These are phyloP conservation scores for Dillenia turbinata DNA, from an alignment of 164 flowering plant species.

Conservation along the genomic window DNA sequence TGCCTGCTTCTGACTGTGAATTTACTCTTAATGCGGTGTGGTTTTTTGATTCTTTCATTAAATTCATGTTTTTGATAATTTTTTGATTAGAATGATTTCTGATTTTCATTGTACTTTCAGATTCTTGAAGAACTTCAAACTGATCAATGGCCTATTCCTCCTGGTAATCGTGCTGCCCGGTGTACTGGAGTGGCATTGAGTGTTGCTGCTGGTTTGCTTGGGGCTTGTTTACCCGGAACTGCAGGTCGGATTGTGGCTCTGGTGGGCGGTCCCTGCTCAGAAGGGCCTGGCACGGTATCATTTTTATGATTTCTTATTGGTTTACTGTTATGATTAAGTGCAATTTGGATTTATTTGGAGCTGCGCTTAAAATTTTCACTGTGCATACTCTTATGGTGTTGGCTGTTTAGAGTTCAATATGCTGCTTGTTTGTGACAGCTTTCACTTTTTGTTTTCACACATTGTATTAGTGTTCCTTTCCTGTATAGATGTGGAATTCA, in stretches of 20 bases:
- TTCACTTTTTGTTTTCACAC: too few relatives aligned
- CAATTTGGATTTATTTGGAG: too few relatives aligned
- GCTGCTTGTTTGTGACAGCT: too few relatives aligned
- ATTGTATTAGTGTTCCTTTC: too few relatives aligned
- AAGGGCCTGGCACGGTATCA: conserved; percentile 94
- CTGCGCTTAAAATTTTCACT: too few relatives aligned
- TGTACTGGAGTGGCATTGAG: conserved; percentile 95
- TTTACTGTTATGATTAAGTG: too few relatives aligned
- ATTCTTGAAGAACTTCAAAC: conserved; percentile 78
- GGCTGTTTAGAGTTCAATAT: too few relatives aligned
- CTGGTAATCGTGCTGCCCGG: conserved; percentile 63
- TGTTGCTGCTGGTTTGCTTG: conserved; percentile 85
- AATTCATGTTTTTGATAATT: conserved; percentile 1
- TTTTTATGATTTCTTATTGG: not conserved
- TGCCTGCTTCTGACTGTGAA: conserved; percentile 91
- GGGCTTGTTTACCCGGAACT: conserved; percentile 87
- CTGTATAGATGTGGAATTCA: too few relatives aligned
- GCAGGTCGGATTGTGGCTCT: conserved; percentile 82
- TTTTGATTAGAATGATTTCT: not conserved
- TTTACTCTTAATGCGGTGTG: conserved; percentile 68
- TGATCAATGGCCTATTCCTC: conserved; percentile 89
- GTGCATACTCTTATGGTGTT: too few relatives aligned
- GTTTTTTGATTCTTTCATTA: not conserved
- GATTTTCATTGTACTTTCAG: conserved; percentile 27
- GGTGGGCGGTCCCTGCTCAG: conserved; percentile 98